A percentile compares a stretch with the other conserved stretches of the same genome.
Conservation (phyloP, 768 basidiomycete genomes). For the Naganishia onofrii region DNA sequence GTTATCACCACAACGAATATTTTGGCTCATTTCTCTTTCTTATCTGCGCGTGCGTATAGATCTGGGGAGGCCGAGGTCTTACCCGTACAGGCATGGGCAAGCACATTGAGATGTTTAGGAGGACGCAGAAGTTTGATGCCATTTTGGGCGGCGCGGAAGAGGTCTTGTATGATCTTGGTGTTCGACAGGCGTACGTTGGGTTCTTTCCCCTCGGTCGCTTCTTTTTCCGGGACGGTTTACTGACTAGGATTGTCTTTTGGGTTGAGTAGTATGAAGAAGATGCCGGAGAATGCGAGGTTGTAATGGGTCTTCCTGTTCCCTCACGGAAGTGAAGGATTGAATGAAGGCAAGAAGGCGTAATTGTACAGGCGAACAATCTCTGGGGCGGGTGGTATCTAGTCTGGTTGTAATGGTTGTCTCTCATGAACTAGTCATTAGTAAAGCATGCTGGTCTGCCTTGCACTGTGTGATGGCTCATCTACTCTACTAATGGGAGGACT, state of each 20-base stretch:
- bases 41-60: constrained; percentile 40
- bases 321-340: too few species aligned
- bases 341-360: not conserved
- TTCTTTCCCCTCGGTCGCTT: not conserved
- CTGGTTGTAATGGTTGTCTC: constrained; percentile 3
- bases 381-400: not conserved
- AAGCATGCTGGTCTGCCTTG: not conserved
- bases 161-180: constrained; percentile 49
- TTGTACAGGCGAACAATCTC: not conserved
- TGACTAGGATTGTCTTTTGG: not conserved
- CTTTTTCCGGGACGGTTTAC: not conserved
- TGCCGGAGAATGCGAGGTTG: constrained; percentile 31
- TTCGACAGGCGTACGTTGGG: constrained; percentile 45
- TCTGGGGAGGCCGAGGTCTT: constrained; percentile 82
- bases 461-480: not conserved
- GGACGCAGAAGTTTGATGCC: constrained; percentile 52
- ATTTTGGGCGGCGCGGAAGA: constrained; percentile 39
- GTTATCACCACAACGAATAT: too few species aligned
- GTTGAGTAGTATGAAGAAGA: constrained; percentile 24
- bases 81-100: constrained; percentile 64
- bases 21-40: not conserved
- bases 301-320: too few species aligned
- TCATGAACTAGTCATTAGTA: not conserved
- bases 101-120: constrained; percentile 49
- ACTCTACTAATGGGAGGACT: too few species aligned